Base-by-base conservation (phyloP, 129 eudicot species). In the Artemisia tridentata region DNA sequence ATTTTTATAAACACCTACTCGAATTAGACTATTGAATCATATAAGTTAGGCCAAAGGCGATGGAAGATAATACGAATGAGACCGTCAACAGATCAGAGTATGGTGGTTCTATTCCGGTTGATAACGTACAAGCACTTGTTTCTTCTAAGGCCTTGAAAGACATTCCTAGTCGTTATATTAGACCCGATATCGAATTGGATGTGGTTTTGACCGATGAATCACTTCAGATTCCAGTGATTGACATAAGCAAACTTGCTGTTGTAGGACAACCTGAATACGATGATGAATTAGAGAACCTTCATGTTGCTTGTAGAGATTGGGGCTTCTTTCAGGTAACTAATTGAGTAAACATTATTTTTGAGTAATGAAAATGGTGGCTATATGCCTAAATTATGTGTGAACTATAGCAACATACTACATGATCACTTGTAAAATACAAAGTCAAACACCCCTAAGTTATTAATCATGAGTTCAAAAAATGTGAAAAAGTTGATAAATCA, bases 101-200 rank as follows among this genome's bases (percentile, higher is more conserved):
- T 15, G 90, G 90, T 19, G 86, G 87, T 76, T 82, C 85, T 20
- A 82, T 85, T 12, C 83, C 90, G 1, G 90, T 82, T 19, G 76
- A 79, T 34, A 85, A 85, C 8, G 87, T 85, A 21, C 90, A 85
- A 62, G 11, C 60, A 6, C 87, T 82, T 64, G 86, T 85, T 61
- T 79, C 45, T 38, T 38, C 90, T 25, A 38, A 73, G 64, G 65
- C 73, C 48, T 17, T 67, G 10, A 66, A 85, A 65, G 81, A 79
- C 68, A 64, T 86, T 72, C 88, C 88, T 2, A 29, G 47, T 15
- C 78, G 80, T 7, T 86, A 86, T 34, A 76, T 86, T 59, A 80
- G 88, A 10, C 86, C 86, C 4, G 88, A 86, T 49, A 25, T 75
- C 2, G 63, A 74, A n/a, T 19, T 55, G 2, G 81, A 74, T 11